Base-by-base conservation (phyloP, 345 rosid genomes). In the Mangifera indica region DNA sequence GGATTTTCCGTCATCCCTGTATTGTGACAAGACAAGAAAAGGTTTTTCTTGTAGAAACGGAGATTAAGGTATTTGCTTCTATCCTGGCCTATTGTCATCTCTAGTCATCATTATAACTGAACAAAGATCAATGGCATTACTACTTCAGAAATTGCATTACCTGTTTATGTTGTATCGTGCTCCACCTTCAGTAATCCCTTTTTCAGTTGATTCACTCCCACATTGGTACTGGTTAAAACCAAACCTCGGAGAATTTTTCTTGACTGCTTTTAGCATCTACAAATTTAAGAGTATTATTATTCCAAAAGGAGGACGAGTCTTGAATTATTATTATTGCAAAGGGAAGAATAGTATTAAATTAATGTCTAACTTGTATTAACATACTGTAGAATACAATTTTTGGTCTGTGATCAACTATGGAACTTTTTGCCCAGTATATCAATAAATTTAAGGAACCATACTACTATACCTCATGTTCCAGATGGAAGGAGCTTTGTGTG, bases 381-480 rank as follows among this genome's bases (percentile, higher is more conserved):
- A 7, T 65, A 8, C n/a, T 24, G 22, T 25, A 4, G 37, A 15
- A 68, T 3, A 46, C 54, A 37, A 57, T 20, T 59, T 17, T 70
- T 9, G 13, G 34, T 26, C 0, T 10, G 59, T 21, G 32, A 29
- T 20, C 34, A 21, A 46, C 29, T 2, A 24, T 13, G 25, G 48
- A 46, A 60, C 20, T 17, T 17, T 20, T 25, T 54, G 37, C 57
- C 18, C 10, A 20, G 13, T 34, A 9, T 25, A 45, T 18, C 42
- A 25, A 29, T 20, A 5, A 34, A 45, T 46, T 40, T 49, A 7
- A 51, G 17, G 53, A 72, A 17, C 24, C 6, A 48, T 25, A 25
- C 9, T 29, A 42, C 11, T 44, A 44, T 76, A 82, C 90, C 90
- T 84, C 72, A 29, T 62, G 57, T 65, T 67, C 69, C 14, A 63